Evolutionary conservation across 2,329 filamentous ascomycete species (phyloP).

Genomic region (Fusarium sp.): DNA sequence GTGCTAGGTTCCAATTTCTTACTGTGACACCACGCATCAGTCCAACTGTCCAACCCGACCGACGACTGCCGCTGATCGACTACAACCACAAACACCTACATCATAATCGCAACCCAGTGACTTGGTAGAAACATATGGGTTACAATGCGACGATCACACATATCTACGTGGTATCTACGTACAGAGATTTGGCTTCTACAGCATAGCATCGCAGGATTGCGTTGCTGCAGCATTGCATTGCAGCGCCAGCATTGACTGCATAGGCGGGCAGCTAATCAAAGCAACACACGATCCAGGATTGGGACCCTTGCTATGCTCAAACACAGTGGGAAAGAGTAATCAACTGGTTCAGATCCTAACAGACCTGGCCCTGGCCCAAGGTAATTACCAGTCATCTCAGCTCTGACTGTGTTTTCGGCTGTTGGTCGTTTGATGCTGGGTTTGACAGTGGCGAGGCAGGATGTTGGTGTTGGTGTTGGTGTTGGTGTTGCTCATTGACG

Average conservation of each 20-base stretch:
- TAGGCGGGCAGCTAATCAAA: constrained; percentile 25
- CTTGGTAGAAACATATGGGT: constrained; percentile 24
- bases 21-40: constrained; percentile 1
- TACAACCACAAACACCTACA: constrained; percentile 7
- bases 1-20: neutral
- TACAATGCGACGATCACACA: constrained; percentile 18
- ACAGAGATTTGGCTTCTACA: neutral
- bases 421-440: neutral
- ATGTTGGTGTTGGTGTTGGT: constrained; percentile 9
- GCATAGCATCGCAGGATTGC: neutral
- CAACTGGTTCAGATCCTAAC: constrained; percentile 6
- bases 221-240: neutral
- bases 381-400: constrained; percentile 28
- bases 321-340: constrained; percentile 40
- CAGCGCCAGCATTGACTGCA: constrained; percentile 2
- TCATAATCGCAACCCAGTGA: constrained; percentile 12
- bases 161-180: neutral
- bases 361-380: constrained; percentile 15
- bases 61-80: constrained; percentile 15
- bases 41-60: constrained; percentile 5
- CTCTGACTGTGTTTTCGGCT: neutral
- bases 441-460: constrained; percentile 6
- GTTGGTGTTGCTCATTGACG: neutral
- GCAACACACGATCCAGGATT: constrained; percentile 13
- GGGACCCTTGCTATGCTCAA: constrained; percentile 36